Conservation (phyloP, 768 basidiomycete species). For the Pleurotus tuber-regium region DNA sequence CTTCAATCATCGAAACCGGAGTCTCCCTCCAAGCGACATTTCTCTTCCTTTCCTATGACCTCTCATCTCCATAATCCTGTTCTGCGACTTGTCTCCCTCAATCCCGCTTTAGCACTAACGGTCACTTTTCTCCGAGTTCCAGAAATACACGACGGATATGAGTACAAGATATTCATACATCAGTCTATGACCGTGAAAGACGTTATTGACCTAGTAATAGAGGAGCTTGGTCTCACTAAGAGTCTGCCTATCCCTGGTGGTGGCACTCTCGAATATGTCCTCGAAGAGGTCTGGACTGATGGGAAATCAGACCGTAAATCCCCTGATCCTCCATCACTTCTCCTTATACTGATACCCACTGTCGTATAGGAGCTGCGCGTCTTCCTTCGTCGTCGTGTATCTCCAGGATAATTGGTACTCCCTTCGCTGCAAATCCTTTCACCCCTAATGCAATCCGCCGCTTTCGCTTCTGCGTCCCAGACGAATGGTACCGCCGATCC, state of each 20-base stretch:
- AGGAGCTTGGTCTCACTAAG: conserved; percentile 70
- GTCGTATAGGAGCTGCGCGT: conserved; percentile 43
- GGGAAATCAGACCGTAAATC: conserved; percentile 53
- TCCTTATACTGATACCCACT: conserved; percentile 7
- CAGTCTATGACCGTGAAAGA: conserved; percentile 53
- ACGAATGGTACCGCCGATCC: conserved; percentile 76
- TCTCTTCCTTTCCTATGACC: conserved; percentile 69
- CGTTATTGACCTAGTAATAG: conserved; percentile 46
- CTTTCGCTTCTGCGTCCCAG: conserved; percentile 70
- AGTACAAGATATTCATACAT: conserved; percentile 65
- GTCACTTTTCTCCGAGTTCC: conserved; percentile 67
- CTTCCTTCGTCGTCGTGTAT: conserved; percentile 41
- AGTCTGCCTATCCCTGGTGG: conserved; percentile 65
- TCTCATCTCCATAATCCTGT: conserved; percentile 64
- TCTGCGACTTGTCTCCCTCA: conserved; percentile 69
- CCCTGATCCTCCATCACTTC: not conserved
- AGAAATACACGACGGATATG: conserved; percentile 72
- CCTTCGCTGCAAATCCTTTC: conserved; percentile 40
- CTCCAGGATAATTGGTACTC: conserved; percentile 39
- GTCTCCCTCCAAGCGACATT: conserved; percentile 43
- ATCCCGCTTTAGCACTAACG: conserved; percentile 53
- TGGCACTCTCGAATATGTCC: conserved; percentile 65
- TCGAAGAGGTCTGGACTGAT: conserved; percentile 67
- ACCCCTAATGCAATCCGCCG: conserved; percentile 38
- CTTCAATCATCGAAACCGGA: conserved; percentile 38